A percentile compares a stretch with the other conserved stretches of the same genome.
Evolutionary conservation across 169 alveolate genomes (phyloP).

Genomic region (Besnoitia besnoiti): DNA sequence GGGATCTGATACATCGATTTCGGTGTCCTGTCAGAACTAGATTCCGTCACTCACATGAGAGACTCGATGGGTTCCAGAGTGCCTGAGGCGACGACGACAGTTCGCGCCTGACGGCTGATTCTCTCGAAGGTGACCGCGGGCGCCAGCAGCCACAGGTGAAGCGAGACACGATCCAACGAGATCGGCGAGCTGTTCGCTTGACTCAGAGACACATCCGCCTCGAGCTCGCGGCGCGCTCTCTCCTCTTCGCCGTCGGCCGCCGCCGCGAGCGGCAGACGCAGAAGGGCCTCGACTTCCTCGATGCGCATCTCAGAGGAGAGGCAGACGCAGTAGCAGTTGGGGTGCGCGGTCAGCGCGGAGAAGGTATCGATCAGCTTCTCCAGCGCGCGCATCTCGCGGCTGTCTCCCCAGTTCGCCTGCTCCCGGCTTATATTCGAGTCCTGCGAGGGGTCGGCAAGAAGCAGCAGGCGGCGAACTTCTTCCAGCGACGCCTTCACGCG

Average conservation of each 20-base stretch:
- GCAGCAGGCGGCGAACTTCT: background rate
- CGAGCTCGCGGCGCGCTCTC: too few species aligned
- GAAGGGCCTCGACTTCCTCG: background rate
- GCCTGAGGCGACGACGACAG: constrained; percentile 42
- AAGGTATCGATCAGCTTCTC: constrained; percentile 17
- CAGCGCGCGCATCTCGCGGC: constrained; percentile 19
- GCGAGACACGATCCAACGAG: background rate
- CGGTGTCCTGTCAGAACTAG: too few species aligned
- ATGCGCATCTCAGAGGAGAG: background rate
- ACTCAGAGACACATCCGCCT: too few species aligned
- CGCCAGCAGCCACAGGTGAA: constrained; percentile 52
- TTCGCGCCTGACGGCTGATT: constrained; percentile 11
- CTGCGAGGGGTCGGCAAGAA: background rate
- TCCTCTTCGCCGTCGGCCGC: background rate
- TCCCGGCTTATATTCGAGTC: background rate
- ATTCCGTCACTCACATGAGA: constrained; percentile 1
- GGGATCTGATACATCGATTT: too few species aligned
- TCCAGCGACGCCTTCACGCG: background rate
- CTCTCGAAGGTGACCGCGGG: constrained; percentile 46
- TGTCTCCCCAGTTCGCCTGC: constrained; percentile 26
- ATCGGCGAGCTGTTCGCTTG: too few species aligned
- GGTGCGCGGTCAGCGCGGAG: background rate
- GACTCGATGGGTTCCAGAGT: constrained; percentile 53
- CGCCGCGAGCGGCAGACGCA: background rate
- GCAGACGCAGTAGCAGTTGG: background rate